Percentiles rank a stretch among this genome's conserved stretches.
phyloP scores from a whole-genome alignment of 2,329 filamentous ascomycete genomes.

The Aspergillus costaricaensis region DNA sequence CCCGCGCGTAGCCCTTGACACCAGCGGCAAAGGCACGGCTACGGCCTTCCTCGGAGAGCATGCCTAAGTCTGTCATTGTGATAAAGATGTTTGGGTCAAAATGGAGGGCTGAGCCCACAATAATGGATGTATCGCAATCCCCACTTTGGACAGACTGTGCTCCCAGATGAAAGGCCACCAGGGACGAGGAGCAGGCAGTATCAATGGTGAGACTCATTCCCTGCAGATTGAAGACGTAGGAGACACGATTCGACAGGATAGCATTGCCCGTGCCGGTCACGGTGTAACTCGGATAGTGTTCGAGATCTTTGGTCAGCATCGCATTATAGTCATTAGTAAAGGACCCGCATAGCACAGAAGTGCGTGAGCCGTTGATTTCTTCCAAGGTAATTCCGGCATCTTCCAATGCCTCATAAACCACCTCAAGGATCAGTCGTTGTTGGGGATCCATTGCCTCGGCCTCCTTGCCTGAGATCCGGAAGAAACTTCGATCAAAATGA shows the following conservation, averaged over 20 bases:
- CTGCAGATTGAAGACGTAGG: constrained; percentile 39
- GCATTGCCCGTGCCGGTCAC: constrained; percentile 26
- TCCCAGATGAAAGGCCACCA: constrained; percentile 29
- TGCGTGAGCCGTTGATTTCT: constrained; percentile 24
- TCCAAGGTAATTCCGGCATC: constrained; percentile 20
- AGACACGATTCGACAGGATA: constrained; percentile 36
- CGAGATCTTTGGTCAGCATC: constrained; percentile 17
- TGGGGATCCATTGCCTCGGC: constrained; percentile 39
- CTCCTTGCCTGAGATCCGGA: constrained; percentile 23
- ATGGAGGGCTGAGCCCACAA: constrained; percentile 36
- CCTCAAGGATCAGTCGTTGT: constrained; percentile 33
- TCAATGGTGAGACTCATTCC: constrained; percentile 43
- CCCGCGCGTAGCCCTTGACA: constrained; percentile 34
- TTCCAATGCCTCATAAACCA: constrained; percentile 44
- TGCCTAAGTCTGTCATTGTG: constrained; percentile 31
- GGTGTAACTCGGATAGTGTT: constrained; percentile 17
- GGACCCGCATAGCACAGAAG: constrained; percentile 22
- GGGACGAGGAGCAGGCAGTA: constrained; percentile 43
- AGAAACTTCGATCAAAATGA: constrained; percentile 28
- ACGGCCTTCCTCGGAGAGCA: constrained; percentile 34
- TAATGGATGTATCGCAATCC: constrained; percentile 25
- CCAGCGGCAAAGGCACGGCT: constrained; percentile 28
- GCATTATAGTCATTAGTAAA: constrained; percentile 26
- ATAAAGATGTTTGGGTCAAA: constrained; percentile 29
- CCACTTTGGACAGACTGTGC: constrained; percentile 5